A percentile compares a stretch with the other conserved stretches of the same genome.
These are phyloP conservation scores for Laburnicola sp. DNA, from an alignment of 2,329 filamentous ascomycete species.

Conservation along the genomic window DNA sequence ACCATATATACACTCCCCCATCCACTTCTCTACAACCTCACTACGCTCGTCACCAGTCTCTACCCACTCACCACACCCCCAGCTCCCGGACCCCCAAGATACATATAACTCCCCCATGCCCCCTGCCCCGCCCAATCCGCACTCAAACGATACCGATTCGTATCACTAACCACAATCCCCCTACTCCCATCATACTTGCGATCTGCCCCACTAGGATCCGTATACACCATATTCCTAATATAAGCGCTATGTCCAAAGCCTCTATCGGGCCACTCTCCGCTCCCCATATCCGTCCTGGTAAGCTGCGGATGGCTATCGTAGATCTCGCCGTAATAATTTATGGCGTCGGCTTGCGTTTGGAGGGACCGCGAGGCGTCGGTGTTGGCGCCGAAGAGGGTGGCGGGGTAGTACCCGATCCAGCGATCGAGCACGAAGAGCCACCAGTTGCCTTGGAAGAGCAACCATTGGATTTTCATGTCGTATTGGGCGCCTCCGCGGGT, in stretches of 20 bases:
- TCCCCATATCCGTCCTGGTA: slow-evolving; percentile 21
- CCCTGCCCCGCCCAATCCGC: slow-evolving; percentile 4
- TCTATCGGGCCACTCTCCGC: slow-evolving; percentile 14
- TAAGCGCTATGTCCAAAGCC: slow-evolving; percentile 15
- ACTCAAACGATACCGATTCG: slow-evolving; percentile 15
- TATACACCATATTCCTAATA: slow-evolving; percentile 21
- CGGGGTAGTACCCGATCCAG: slow-evolving; percentile 22
- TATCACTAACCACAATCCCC: slow-evolving; percentile 16
- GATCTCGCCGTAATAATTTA: slow-evolving; percentile 23
- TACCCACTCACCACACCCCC: too few relatives aligned
- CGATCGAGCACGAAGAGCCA: slow-evolving; percentile 22
- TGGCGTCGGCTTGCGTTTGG: slow-evolving; percentile 6
- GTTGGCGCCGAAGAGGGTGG: slow-evolving; percentile 14
- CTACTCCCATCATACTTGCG: slow-evolving; percentile 17
- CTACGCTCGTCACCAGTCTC: too few relatives aligned
- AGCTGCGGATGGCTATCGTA: slow-evolving; percentile 15
- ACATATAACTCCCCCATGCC: slow-evolving; percentile 17
- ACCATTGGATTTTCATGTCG: slow-evolving; percentile 19
- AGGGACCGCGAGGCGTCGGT: slow-evolving; percentile 13
- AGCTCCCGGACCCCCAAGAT: slow-evolving; percentile 20
- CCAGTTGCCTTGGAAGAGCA: slow-evolving; percentile 19
- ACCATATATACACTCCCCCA: too few relatives aligned
- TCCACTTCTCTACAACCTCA: too few relatives aligned
- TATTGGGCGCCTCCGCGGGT: slow-evolving; percentile 17
- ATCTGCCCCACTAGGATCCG: slow-evolving; percentile 7